Percentiles rank a stretch among this genome's conserved stretches.
These are phyloP conservation scores for Aspergillus persii DNA, from an alignment of 2,329 filamentous ascomycete genomes.

Conservation along the genomic window DNA sequence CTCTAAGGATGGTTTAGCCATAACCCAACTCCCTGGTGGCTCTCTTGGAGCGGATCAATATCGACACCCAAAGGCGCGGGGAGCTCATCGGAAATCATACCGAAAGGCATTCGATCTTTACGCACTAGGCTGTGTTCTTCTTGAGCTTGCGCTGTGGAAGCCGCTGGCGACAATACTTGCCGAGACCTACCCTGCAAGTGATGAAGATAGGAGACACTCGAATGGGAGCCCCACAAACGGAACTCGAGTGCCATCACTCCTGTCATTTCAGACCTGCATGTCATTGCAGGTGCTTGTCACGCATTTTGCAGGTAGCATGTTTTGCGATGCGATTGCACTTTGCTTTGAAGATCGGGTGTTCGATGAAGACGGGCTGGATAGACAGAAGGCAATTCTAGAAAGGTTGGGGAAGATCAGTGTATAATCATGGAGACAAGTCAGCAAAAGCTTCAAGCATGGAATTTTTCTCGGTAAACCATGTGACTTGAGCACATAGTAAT, in stretches of 20 bases:
- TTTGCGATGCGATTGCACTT: not conserved
- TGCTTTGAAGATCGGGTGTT: not conserved
- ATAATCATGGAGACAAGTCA: no score
- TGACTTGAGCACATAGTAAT: no score
- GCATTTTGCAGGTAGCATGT: not conserved
- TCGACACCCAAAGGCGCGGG: not conserved
- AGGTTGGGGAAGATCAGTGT: not conserved
- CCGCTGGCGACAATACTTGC: not conserved
- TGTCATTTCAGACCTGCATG: not conserved
- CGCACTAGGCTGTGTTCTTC: not conserved
- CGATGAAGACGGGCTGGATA: not conserved
- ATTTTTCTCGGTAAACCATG: no score
- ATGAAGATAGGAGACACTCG: not conserved
- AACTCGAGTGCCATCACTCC: not conserved
- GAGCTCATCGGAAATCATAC: not conserved
- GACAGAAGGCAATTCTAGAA: not conserved
- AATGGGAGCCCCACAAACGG: not conserved
- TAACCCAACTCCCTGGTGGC: not conserved
- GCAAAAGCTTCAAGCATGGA: no score
- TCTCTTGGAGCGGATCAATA: not conserved
- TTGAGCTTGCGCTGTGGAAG: not conserved
- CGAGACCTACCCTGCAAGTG: not conserved
- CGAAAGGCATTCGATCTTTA: not conserved
- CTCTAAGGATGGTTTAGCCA: not conserved
- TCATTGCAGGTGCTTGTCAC: not conserved